Conservation (phyloP, 2,329 filamentous ascomycete species). For the Microdochium trichocladiopsis region DNA sequence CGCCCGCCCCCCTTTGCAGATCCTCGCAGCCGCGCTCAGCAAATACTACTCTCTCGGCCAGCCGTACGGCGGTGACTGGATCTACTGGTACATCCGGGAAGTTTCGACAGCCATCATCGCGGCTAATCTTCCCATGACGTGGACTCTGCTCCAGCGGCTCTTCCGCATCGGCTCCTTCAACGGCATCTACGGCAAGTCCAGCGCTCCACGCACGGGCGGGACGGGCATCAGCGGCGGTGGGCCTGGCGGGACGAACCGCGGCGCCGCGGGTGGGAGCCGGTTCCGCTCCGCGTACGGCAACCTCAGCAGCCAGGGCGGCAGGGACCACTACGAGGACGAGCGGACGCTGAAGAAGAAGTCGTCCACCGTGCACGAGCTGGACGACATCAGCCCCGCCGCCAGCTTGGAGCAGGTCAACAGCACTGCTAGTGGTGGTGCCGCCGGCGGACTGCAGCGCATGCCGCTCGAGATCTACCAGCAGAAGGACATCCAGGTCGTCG, state of each 20-base stretch:
- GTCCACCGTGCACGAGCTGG: constrained; percentile 9
- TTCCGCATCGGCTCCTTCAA: constrained; percentile 26
- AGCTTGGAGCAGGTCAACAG: constrained; percentile 30
- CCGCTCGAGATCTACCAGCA: constrained; percentile 28
- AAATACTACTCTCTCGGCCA: constrained; percentile 34
- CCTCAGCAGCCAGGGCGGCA: constrained; percentile 5
- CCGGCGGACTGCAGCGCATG: no score
- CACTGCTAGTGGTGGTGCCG: no score
- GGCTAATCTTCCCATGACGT: constrained; percentile 33
- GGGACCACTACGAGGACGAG: neutral
- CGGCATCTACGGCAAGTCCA: constrained; percentile 13
- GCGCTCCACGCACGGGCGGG: constrained; percentile 10
- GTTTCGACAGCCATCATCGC: constrained; percentile 37
- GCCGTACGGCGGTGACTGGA: constrained; percentile 30
- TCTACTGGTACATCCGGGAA: constrained; percentile 37
- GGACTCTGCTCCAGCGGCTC: constrained; percentile 29
- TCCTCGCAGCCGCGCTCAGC: constrained; percentile 40
- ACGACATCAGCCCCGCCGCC: constrained; percentile 16
- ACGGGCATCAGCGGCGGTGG: no score
- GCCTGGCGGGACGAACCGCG: no score
- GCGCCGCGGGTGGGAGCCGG: no score
- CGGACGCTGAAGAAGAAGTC: neutral
- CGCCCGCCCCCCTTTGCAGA: no score
- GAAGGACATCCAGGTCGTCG: constrained; percentile 21
- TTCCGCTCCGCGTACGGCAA: constrained; percentile 17